Conservation (phyloP, 2,329 filamentous ascomycete genomes). For the Botryotinia narcissicola region DNA sequence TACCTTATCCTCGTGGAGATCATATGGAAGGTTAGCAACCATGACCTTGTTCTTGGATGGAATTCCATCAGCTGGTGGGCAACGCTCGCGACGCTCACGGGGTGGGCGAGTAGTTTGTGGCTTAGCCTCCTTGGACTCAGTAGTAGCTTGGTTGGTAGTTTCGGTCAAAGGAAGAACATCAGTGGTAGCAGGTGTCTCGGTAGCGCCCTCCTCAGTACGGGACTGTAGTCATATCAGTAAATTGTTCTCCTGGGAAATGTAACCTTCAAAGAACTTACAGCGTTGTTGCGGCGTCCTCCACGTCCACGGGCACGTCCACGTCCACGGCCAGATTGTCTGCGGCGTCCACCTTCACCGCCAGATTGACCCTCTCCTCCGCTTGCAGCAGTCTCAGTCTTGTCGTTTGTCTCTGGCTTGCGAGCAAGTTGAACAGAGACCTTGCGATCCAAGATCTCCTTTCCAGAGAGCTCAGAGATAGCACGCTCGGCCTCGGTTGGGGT, state of each 20-base stretch:
- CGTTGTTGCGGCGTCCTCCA: conserved; percentile 62
- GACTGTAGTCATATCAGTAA: conserved; percentile 30
- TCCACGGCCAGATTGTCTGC: conserved; percentile 61
- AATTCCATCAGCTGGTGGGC: conserved; percentile 94
- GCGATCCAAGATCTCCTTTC: conserved; percentile 95
- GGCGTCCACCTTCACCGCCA: conserved; percentile 64
- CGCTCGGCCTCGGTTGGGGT: conserved; percentile 92
- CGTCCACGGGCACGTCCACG: conserved; percentile 65
- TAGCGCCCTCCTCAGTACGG: conserved; percentile 42
- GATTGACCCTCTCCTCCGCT: conserved; percentile 69
- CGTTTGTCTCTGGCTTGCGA: conserved; percentile 88
- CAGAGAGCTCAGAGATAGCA: conserved; percentile 91
- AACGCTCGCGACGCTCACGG: conserved; percentile 73
- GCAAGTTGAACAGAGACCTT: conserved; percentile 99
- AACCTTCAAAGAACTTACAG: conserved; percentile 48
- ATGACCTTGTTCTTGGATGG: conserved; percentile 99
- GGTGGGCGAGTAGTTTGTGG: conserved; percentile 46
- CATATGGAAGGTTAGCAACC: conserved; percentile 98
- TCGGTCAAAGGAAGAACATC: conserved; percentile 61
- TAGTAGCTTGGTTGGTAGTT: conserved; percentile 56
- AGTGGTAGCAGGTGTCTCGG: conserved; percentile 48
- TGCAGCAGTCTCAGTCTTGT: conserved; percentile 67
- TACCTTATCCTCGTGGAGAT: conserved; percentile 96
- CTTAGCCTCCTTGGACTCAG: conserved; percentile 46
- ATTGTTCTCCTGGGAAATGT: not conserved